Base-by-base conservation (phyloP, 768 basidiomycete genomes). In the Xerocomellus amylosporus region DNA sequence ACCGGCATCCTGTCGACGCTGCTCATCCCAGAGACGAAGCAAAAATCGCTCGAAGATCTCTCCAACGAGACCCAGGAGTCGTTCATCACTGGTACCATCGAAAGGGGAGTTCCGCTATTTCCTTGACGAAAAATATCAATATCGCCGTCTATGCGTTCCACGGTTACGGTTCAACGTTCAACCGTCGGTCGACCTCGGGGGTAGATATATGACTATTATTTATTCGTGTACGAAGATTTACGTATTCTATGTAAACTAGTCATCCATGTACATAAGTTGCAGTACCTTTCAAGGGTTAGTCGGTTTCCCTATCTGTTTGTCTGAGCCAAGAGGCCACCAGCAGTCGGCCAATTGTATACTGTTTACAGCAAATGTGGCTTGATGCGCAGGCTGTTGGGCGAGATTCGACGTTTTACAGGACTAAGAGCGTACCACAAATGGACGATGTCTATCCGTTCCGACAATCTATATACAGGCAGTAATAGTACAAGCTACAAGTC, bases 1-100 rank as follows among this genome's bases (percentile, higher is more conserved):
- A 90, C 88, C 1, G 91, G 91, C 49, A 74, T 91, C 61, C 79
- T 86, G 74, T 90, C 92, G 9, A 92, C 91, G 2, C 72, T 90
- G 39, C 79, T 93, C 24, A 67, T 93, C n/a, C 87, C 88, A 31
- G 92, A 93, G 74, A 92, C 92, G 44, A 93, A 82, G 66, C 71
- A 73, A 14, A 73, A 62, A 65, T 64, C 80, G 8, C 77, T 91
- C 22, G 88, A 91, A 71, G 81, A 86, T 10, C 74, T 90, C 22
- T 90, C 88, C 9, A 83, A 84, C 64, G 89, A 91, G 68, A 68
- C 75, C 2, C 88, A 90, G 61, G 78, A 82, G 0, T 76, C 78
- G 44, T 88, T 88, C 69, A 72, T 88, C 53, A 56, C 55, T 2
- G 58, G 59, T 6, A 49, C 40, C 22, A 41, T 56, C 24, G 40